Evolutionary conservation across 148 eudicot species (phyloP), one percentile per base, ranked within the genome.

Genomic region (Polygonum aviculare): DNA sequence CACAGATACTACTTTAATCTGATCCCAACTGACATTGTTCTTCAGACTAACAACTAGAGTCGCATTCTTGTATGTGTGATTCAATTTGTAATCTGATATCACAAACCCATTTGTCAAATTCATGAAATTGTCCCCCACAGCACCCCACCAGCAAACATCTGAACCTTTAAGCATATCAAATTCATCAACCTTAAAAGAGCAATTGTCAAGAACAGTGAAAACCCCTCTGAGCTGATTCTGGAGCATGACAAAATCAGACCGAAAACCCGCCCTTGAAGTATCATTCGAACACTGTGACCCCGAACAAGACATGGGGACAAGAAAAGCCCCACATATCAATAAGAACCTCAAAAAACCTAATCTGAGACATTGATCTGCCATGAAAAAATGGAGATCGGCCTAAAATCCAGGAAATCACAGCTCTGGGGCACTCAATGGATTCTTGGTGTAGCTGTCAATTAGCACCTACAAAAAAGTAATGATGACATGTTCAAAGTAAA

Each of bases 91-190:
- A 79, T 90, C 93, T 22, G 97, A 90, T 22, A 94, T 81, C 8
- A 83, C 77, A 76, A 91, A 94, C 62, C 98, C 98, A 55, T 76
- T 80, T 4, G 97, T 94, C 51, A 94, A 83, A 85, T 94, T 94
- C 12, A 69, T 80, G 69, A 91, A 84, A 86, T 80, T 81, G 48
- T 81, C 87, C 10, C 89, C 97, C 2, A 59, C 26, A 5, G 97
- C 89, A 69, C 97, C 98, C 97, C 97, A 91, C 93, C 95, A 94
- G 74, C 78, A 86, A 69, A 94, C 97, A 80, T 90, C 90, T 33
- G 94, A 84, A n/a, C 98, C 98, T 16, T 82, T 73, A 18, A 94
- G 84, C 98, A 94, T 91, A 84, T 94, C 98, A 77, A 94, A 94
- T 54, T 86, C 80, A 72, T 80, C 81, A 79, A 94, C 97, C 83